phyloP scores from a whole-genome alignment of 2,329 filamentous ascomycete species.

The Aspergillus sp. region DNA sequence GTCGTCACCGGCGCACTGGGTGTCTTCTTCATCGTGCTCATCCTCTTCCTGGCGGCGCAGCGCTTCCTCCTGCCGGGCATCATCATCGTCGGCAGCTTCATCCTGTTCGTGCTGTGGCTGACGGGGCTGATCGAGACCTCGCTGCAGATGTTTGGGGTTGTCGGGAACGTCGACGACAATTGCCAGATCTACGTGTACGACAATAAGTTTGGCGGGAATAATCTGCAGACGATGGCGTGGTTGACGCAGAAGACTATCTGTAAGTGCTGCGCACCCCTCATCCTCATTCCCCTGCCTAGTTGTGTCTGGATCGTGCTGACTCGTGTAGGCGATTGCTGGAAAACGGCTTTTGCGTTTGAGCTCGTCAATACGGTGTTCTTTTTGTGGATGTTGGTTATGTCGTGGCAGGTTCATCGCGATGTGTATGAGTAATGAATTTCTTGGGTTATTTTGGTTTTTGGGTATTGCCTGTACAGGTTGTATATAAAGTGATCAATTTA shows the following conservation, averaged over 20 bases:
- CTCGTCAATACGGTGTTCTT: conserved; percentile 62
- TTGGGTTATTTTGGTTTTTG: background rate
- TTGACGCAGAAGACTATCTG: conserved; percentile 63
- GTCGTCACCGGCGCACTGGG: conserved; percentile 57
- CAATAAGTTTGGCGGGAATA: conserved; percentile 46
- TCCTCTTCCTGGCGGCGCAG: conserved; percentile 56
- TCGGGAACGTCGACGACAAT: conserved; percentile 56
- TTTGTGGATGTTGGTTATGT: conserved; percentile 65
- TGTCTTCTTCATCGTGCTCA: conserved; percentile 57
- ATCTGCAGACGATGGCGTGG: conserved; percentile 58
- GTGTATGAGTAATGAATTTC: conserved; percentile 17
- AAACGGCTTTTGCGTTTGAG: conserved; percentile 62
- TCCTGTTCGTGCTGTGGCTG: conserved; percentile 60
- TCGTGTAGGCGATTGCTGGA: conserved; percentile 57
- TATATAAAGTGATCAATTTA: background rate
- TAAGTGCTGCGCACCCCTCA: conserved; percentile 31
- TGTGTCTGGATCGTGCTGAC: background rate
- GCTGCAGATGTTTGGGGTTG: conserved; percentile 58
- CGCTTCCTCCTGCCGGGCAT: conserved; percentile 57
- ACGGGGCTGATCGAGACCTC: conserved; percentile 62
- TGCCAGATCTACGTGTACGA: conserved; percentile 57
- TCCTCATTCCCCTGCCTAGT: background rate
- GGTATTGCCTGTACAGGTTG: background rate
- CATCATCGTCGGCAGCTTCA: conserved; percentile 60
- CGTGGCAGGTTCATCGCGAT: conserved; percentile 50